Evolutionary conservation across 1,284 basidiomycete species (phyloP).

Genomic region (Cryptococcus sp.): DNA sequence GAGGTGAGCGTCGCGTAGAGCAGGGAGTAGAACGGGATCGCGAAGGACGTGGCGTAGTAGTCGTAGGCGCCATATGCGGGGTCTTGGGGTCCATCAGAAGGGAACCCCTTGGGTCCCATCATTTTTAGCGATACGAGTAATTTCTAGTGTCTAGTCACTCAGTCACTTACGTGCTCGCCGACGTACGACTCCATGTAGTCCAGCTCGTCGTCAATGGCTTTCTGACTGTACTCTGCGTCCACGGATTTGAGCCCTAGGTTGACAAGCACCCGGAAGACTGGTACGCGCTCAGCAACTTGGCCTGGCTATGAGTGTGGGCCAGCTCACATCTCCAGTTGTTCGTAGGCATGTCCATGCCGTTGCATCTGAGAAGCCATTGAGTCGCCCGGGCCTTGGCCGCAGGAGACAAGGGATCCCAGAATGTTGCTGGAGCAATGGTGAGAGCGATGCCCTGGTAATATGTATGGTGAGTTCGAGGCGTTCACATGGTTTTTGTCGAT

Average conservation of each 20-base stretch:
- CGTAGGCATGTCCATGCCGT: conserved; percentile 22
- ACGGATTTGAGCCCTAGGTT: conserved; percentile 33
- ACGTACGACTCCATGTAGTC: conserved; percentile 31
- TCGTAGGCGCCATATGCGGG: conserved; percentile 22
- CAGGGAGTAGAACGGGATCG: conserved; percentile 39
- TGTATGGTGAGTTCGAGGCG: too few species aligned
- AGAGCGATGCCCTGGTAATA: conserved; percentile 23
- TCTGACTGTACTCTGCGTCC: conserved; percentile 32
- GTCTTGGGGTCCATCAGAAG: conserved; percentile 22
- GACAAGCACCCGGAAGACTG: conserved; percentile 37
- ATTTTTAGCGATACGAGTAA: too few species aligned
- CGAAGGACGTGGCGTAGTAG: conserved; percentile 37
- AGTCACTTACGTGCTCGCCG: conserved; percentile 21
- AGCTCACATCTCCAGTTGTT: conserved; percentile 42
- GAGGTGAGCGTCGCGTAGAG: conserved; percentile 46
- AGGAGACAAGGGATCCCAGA: conserved; percentile 31
- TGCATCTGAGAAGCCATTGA: conserved; percentile 25
- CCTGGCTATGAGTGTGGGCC: neutral
- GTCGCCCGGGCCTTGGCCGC: conserved; percentile 24
- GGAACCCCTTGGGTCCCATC: conserved; percentile 24
- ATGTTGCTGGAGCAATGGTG: conserved; percentile 26
- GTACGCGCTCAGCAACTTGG: neutral
- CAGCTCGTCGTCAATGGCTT: conserved; percentile 28
- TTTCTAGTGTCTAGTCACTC: too few species aligned
- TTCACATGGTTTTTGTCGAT: neutral